Evolutionary conservation across 2,329 filamentous ascomycete species (phyloP).

Genomic region (Plenodomus tracheiphilus): DNA sequence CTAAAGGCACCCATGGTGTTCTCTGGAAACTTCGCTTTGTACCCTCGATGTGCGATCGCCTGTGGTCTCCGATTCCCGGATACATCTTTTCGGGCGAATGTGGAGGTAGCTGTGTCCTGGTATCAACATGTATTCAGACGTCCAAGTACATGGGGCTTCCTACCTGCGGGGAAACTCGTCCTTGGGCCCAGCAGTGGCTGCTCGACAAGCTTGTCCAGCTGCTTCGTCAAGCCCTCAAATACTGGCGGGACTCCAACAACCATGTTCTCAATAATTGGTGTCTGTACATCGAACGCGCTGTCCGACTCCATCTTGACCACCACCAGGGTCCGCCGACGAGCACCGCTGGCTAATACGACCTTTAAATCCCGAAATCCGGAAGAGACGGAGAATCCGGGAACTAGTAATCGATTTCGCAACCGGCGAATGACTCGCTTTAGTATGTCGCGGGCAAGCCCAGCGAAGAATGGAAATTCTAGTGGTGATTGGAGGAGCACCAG

Average conservation of each 20-base stretch:
- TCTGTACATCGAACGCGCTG: conserved; percentile 30
- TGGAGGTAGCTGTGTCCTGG: conserved; percentile 37
- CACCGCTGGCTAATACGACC: conserved; percentile 9
- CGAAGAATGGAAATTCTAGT: background rate
- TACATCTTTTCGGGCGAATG: conserved; percentile 40
- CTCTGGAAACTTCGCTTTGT: conserved; percentile 77
- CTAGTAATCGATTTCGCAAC: conserved; percentile 1
- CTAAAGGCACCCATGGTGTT: conserved; percentile 82
- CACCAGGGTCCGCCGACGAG: conserved; percentile 19
- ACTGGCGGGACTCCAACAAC: conserved; percentile 42
- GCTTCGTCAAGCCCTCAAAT: conserved; percentile 39
- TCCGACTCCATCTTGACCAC: conserved; percentile 18
- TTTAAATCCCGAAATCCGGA: conserved; percentile 10
- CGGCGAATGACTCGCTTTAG: background rate
- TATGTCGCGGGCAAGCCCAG: background rate
- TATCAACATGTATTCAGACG: conserved; percentile 15
- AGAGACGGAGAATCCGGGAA: conserved; percentile 15
- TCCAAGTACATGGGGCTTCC: background rate
- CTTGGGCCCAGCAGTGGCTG: conserved; percentile 38
- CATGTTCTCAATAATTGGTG: conserved; percentile 43
- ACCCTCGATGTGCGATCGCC: conserved; percentile 77
- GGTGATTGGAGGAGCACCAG: too few relatives aligned
- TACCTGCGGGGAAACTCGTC: conserved; percentile 35
- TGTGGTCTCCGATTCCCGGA: conserved; percentile 60
- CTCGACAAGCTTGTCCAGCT: conserved; percentile 40